Conservation (phyloP, 2,329 filamentous ascomycete species). For the Diplodia intermedia region DNA sequence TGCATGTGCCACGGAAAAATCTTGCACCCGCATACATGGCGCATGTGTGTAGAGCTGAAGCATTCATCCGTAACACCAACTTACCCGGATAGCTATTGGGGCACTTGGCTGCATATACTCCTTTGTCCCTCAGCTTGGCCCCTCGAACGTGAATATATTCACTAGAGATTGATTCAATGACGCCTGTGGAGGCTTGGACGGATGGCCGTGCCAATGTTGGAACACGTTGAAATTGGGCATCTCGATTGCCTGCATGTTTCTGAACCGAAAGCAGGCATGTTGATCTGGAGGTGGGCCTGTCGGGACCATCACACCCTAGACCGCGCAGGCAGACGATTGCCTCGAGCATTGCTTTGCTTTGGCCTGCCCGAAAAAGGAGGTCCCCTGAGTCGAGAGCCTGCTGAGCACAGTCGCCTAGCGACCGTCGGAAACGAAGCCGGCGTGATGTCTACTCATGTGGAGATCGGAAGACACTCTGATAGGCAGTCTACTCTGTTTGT, state of each 20-base stretch:
- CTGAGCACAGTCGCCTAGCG: not conserved
- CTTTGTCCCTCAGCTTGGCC: not conserved
- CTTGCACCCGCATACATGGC: not conserved
- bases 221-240: not conserved
- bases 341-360: not conserved
- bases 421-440: not conserved
- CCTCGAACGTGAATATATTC: no score
- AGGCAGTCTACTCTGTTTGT: not conserved
- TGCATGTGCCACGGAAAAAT: not conserved
- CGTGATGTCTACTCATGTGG: not conserved
- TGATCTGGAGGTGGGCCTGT: not conserved
- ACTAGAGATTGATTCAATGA: not conserved
- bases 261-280: not conserved
- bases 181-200: no score
- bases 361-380: not conserved
- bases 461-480: not conserved
- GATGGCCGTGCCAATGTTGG: not conserved
- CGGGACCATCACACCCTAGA: not conserved
- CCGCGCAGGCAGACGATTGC: not conserved
- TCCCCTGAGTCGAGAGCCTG: not conserved
- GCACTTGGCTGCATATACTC: not conserved
- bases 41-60: not conserved
- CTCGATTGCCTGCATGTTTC: conserved; percentile 7
- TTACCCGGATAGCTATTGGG: not conserved
- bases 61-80: not conserved